Evolutionary conservation across 192 early-diverging fungal genomes (phyloP), one percentile per base, ranked within the genome.

Genomic region (Rhizophlyctis rosea): DNA sequence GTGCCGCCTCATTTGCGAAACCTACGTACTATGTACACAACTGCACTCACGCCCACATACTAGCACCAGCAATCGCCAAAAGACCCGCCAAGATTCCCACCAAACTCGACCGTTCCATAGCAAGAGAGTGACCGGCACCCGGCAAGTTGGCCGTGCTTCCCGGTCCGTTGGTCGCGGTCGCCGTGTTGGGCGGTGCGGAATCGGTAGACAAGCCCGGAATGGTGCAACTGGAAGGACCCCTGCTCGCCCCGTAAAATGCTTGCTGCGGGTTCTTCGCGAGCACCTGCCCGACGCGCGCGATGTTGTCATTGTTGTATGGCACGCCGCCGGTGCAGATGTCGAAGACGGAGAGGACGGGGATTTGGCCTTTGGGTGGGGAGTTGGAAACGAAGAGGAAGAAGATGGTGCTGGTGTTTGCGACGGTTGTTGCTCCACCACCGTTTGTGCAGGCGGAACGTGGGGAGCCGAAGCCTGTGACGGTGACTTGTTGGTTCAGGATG

Each of bases 331-430:
- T 47, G 18, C 59, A 61, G 31, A 47, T 36, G 59, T 61, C 50
- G 47, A 61, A 61, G 16, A 61, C 59, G 39, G 59, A 9, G 30
- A 51, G 50, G 21, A 61, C 18, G 16, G 59, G 59, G 14, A 61
- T 51, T 3, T 30, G 24, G 47, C 59, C 59, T 14, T 51, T 11
- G 11, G 59, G 47, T 23, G 50, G 44, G 47, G 13, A 28, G 25
- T 18, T 53, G 47, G 47, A 23, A 3, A 61, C 59, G 59, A 25
- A 50, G 59, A 61, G 11, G 24, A 61, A 61, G 47, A 28, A 50
- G 24, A 61, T 61, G 25, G 47, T n/a, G 1, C 23, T 23, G 3
- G 13, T 14, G 39, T 24, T 24, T 13, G 47, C 21, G 21, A 16
- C 30, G 59, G 59, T 47, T 16, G 24, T 14, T 18, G 47, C 59